Evolutionary conservation across 176 grass and related monocot species (phyloP).

Genomic region (Lolium rigidum): DNA sequence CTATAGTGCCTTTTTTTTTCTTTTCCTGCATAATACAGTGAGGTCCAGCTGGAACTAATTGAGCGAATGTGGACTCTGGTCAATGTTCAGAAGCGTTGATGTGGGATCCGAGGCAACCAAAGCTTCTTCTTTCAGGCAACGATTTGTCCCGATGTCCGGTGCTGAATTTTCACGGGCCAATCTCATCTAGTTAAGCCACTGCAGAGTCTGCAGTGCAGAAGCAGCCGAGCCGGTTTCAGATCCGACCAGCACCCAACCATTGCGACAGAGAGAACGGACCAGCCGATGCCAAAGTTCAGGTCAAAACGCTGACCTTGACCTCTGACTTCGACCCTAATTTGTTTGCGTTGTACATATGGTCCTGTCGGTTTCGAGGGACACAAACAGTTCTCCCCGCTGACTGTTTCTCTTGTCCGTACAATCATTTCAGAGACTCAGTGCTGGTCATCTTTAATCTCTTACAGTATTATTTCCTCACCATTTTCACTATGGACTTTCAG

Average conservation of each 20-base stretch:
- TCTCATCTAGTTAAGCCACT: neutral
- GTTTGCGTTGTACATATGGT: neutral
- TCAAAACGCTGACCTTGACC: constrained; percentile 39
- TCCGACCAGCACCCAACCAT: neutral
- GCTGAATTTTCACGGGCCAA: neutral
- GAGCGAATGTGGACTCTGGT: neutral
- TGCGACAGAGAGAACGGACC: neutral
- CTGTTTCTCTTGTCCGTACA: neutral
- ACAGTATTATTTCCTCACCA: neutral
- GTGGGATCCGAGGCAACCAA: neutral
- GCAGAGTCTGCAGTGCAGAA: neutral
- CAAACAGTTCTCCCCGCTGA: neutral
- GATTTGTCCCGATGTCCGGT: neutral
- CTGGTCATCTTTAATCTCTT: neutral
- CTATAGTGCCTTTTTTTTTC: neutral
- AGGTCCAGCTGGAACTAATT: neutral
- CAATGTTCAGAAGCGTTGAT: neutral
- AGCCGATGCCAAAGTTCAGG: neutral
- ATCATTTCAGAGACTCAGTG: neutral
- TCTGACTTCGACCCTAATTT: neutral
- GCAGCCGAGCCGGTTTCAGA: neutral
- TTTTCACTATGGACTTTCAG: neutral
- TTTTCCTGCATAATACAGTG: neutral
- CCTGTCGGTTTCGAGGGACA: neutral
- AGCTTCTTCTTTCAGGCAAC: neutral